Percentiles rank a stretch among this genome's conserved stretches.
Evolutionary conservation across 495 filamentous ascomycete genomes (phyloP).

Genomic region (Trichoderma gamsii): DNA sequence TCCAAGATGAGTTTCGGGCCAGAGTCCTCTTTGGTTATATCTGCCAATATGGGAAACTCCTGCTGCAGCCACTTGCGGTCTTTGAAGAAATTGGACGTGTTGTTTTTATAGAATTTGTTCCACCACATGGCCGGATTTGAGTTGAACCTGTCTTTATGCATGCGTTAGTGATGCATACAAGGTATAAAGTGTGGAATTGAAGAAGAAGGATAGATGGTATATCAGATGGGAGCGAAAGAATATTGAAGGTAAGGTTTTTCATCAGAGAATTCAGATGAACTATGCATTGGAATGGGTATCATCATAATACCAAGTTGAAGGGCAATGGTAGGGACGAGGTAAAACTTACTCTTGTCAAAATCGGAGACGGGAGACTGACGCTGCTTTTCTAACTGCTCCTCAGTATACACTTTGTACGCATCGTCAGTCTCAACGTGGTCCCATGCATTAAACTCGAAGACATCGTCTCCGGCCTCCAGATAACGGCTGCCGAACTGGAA

Average conservation of each 20-base stretch:
- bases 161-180: slow-evolving; percentile 27
- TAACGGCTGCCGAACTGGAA: slow-evolving; percentile 92
- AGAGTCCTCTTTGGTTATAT: slow-evolving; percentile 57
- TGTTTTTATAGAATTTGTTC: slow-evolving; percentile 95
- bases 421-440: slow-evolving; percentile 90
- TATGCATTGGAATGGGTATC: slow-evolving; percentile 52
- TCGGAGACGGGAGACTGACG: slow-evolving; percentile 75
- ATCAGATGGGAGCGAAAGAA: slow-evolving; percentile 65
- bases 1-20: slow-evolving; percentile 67
- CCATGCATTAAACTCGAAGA: slow-evolving; percentile 97
- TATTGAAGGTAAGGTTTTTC: slow-evolving; percentile 42
- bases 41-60: slow-evolving; percentile 80
- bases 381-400: slow-evolving; percentile 75
- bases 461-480: slow-evolving; percentile 73
- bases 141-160: slow-evolving; percentile 65
- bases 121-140: slow-evolving; percentile 86
- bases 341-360: slow-evolving; percentile 65
- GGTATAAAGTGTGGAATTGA: slow-evolving; percentile 4
- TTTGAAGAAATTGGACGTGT: slow-evolving; percentile 96
- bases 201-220: slow-evolving; percentile 20
- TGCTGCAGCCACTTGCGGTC: slow-evolving; percentile 93
- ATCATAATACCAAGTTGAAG: slow-evolving; percentile 37
- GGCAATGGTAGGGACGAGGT: slow-evolving; percentile 14
- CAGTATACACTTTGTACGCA: slow-evolving; percentile 72
- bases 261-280: slow-evolving; percentile 55